These are phyloP conservation scores for Hibiscus trionum DNA, from an alignment of 345 rosid genomes.

Conservation along the genomic window DNA sequence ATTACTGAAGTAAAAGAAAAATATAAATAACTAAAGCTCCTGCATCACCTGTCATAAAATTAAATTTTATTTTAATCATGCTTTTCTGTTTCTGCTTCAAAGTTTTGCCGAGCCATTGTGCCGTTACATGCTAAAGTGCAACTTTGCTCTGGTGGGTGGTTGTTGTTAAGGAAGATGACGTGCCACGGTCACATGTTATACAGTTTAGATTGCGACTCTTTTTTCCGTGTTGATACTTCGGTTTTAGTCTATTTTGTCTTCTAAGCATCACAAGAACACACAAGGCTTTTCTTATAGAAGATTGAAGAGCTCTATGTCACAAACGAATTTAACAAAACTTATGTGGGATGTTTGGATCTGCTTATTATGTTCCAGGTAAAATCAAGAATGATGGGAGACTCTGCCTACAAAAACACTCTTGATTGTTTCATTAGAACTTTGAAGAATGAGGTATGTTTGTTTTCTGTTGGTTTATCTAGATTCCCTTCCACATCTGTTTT, in stretches of 20 bases:
- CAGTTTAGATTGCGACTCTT: neutral
- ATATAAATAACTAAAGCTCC: constrained; percentile 22
- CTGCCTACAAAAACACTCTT: constrained; percentile 72
- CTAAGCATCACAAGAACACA: neutral
- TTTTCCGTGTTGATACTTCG: neutral
- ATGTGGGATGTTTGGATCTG: neutral
- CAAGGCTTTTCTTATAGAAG: neutral
- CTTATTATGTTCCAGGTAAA: constrained; percentile 58
- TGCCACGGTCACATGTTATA: neutral
- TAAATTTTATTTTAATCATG: too few relatives aligned
- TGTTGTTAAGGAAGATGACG: neutral
- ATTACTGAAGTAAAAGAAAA: constrained; percentile 28
- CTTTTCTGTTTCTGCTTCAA: neutral
- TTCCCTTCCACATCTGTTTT: neutral
- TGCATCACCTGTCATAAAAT: neutral
- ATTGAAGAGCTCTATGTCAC: neutral
- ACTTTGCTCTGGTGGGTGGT: neutral
- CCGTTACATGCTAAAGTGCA: neutral
- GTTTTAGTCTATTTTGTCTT: neutral
- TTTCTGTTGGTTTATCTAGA: constrained; percentile 5
- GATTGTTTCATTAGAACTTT: constrained; percentile 88
- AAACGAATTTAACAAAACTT: neutral
- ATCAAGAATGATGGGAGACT: constrained; percentile 99
- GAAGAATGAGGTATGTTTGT: constrained; percentile 61
- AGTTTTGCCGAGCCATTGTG: neutral